Conservation (phyloP, 352 stramenopile genomes). For the Pythium dissimile region DNA sequence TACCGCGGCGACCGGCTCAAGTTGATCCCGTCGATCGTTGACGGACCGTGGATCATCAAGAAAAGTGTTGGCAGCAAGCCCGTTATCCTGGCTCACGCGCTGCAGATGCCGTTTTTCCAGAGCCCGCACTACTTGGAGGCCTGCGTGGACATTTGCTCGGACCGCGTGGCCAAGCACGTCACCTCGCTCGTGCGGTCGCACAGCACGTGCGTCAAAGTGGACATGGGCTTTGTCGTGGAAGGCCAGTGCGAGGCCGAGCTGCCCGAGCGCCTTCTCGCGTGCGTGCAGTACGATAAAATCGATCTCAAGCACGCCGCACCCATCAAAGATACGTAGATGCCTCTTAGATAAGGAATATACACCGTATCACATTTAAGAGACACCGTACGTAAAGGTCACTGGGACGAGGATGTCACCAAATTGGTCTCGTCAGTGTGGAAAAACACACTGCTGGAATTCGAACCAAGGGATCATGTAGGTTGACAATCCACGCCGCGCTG, state of each 20-base stretch:
- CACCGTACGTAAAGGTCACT: constrained; percentile 11
- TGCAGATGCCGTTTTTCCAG: constrained; percentile 65
- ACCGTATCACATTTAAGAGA: constrained; percentile 6
- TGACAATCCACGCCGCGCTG: neutral
- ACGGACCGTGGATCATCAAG: constrained; percentile 79
- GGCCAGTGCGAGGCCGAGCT: constrained; percentile 63
- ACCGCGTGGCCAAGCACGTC: constrained; percentile 72
- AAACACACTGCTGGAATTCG: no score
- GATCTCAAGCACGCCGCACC: constrained; percentile 52
- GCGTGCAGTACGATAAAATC: constrained; percentile 77
- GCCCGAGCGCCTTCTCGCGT: constrained; percentile 74
- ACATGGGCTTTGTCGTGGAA: constrained; percentile 83
- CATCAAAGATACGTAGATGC: constrained; percentile 24
- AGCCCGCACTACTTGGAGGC: constrained; percentile 65
- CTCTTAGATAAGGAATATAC: constrained; percentile 1
- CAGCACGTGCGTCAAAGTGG: constrained; percentile 57
- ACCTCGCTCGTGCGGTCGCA: constrained; percentile 72
- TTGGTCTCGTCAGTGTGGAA: neutral
- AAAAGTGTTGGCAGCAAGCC: constrained; percentile 79
- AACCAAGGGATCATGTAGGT: constrained; percentile 13
- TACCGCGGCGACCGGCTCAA: constrained; percentile 79
- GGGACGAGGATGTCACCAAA: constrained; percentile 3
- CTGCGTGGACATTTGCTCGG: constrained; percentile 73
- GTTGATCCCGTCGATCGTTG: constrained; percentile 70
- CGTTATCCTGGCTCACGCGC: constrained; percentile 63